Evolutionary conservation across 768 basidiomycete genomes (phyloP), one percentile per base, ranked within the genome.

Genomic region (Boletus patriciae): DNA sequence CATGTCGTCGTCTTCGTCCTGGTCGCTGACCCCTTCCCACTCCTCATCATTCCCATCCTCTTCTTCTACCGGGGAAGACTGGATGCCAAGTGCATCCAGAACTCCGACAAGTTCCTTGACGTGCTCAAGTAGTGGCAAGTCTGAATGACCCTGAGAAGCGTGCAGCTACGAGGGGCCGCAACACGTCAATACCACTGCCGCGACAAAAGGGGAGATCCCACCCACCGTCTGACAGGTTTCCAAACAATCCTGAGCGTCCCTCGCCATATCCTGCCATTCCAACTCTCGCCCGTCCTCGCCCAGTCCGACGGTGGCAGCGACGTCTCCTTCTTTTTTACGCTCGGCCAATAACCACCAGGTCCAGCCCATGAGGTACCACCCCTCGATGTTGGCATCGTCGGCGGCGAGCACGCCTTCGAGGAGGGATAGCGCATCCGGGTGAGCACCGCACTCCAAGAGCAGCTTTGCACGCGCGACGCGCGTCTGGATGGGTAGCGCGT

Each of bases 341-440:
- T 90, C 87, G 0, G 85, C 82, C 83, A 90, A 85, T 45, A 95
- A 75, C 76, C 85, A 92, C 78, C 91, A 93, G 61, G 90, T 88
- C 93, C 93, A 97, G 51, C 93, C 94, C 72, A 95, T 93, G 29
- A 96, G 82, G 67, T 96, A 96, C 87, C 94, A 95, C 1, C 87
- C 94, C 63, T 95, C 93, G 13, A 94, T 86, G 51, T 92, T 88
- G 66, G 91, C 81, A 61, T 94, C 90, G 70, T 95, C 92, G 0
- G 85, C 73, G 11, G 87, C 81, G 73, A 94, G 85, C 11, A 94
- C 79, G 13, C 88, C 90, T 43, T 90, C 84, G 27, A 96, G 73
- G 15, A 94, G 84, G 12, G 86, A 71, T 6, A 95, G 73, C 1
- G 93, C 93, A 25, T 86, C 84, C 1, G 85, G 76, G 67, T 83